These are phyloP conservation scores for Polyplosphaeria fusca DNA, from an alignment of 495 filamentous ascomycete species.

Conservation along the genomic window DNA sequence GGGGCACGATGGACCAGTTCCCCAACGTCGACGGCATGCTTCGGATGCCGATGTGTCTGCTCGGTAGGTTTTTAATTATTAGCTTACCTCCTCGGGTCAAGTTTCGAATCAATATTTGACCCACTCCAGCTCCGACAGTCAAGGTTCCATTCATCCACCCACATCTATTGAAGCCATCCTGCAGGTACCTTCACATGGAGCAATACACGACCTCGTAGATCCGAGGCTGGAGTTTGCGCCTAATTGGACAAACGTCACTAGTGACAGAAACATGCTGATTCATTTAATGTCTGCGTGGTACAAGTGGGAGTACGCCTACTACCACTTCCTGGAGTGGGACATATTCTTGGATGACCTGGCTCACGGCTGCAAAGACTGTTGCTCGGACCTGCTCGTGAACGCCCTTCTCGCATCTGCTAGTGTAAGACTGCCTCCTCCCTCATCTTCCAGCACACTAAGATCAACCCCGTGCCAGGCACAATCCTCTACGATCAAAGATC, in stretches of 20 bases:
- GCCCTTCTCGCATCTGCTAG: constrained; percentile 23
- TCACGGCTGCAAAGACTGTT: constrained; percentile 8
- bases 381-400: constrained; percentile 22
- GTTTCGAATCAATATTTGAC: not conserved
- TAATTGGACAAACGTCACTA: constrained; percentile 16
- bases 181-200: not conserved
- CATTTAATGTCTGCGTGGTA: constrained; percentile 12
- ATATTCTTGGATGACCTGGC: constrained; percentile 19
- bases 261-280: constrained; percentile 4
- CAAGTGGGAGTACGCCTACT: constrained; percentile 17
- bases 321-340: constrained; percentile 28
- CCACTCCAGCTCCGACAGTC: constrained; percentile 20
- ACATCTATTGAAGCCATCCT: constrained; percentile 9
- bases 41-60: constrained; percentile 20
- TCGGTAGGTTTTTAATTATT: constrained; percentile 3
- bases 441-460: not conserved
- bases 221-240: not conserved
- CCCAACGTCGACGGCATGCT: constrained; percentile 18
- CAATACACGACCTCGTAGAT: not conserved
- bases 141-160: not conserved
- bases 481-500: constrained; percentile 13
- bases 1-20: not conserved
- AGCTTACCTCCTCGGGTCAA: not conserved
- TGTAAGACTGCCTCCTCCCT: constrained; percentile 7
- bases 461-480: constrained; percentile 9